Conservation (phyloP, 768 basidiomycete species). For the Termitomyces eurrhizus region DNA sequence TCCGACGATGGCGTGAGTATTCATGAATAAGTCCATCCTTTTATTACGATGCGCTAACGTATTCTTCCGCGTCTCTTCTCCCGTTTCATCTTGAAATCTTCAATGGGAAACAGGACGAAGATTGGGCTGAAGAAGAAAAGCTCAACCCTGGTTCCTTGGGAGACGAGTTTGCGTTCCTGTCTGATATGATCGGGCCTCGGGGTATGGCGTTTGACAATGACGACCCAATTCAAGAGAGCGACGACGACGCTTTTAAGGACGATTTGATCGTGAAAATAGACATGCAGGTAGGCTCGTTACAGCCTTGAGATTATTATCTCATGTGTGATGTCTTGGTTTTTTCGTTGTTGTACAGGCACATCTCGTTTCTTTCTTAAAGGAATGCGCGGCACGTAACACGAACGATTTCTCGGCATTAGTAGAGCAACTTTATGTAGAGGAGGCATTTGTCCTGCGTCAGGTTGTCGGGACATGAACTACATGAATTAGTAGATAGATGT, state of each 20-base stretch:
- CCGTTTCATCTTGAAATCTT: neutral
- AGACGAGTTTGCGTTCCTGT: constrained; percentile 81
- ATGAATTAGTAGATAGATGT: neutral
- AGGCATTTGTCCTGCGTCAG: constrained; percentile 60
- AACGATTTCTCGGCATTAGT: constrained; percentile 59
- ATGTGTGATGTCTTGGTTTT: neutral
- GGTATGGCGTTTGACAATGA: constrained; percentile 76
- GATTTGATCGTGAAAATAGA: constrained; percentile 89
- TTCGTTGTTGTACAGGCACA: constrained; percentile 45
- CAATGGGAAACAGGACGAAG: constrained; percentile 56
- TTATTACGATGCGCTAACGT: constrained; percentile 5
- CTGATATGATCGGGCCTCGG: constrained; percentile 75
- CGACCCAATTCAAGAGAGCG: constrained; percentile 65
- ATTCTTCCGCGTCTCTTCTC: neutral
- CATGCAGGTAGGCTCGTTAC: constrained; percentile 46
- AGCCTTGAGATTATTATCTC: neutral
- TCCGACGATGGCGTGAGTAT: constrained; percentile 74
- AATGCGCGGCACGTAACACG: constrained; percentile 61
- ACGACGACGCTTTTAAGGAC: constrained; percentile 84
- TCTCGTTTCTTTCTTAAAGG: constrained; percentile 63
- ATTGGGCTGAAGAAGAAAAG: constrained; percentile 91
- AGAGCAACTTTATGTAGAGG: constrained; percentile 67
- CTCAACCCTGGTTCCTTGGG: constrained; percentile 53
- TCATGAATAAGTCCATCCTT: neutral
- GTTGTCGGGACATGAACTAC: constrained; percentile 27